Base-by-base conservation (phyloP, 2,329 filamentous ascomycete species). In the Colletotrichum filicis region DNA sequence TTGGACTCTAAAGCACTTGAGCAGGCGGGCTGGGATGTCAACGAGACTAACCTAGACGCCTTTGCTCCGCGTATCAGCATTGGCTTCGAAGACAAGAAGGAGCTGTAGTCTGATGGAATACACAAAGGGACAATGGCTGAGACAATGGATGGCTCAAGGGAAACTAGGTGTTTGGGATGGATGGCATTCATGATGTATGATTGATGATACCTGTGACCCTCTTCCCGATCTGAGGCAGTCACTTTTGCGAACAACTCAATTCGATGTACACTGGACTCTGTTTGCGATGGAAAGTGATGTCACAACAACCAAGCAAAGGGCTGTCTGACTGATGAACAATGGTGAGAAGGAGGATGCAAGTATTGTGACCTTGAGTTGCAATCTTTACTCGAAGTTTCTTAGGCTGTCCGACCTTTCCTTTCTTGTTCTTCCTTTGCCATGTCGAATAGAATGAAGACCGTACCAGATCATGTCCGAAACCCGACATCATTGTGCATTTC, bases 21-120 rank as follows among this genome's bases (percentile, higher is more conserved):
- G 52, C 35, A 57, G 32, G 62, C 52, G 14, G 62, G 62, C 16
- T 65, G 62, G 62, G 35, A 57, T 32, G 12, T 65, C 32, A 28
- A 37, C 1, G 62, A 57, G 24, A 4, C 32, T 32, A 65, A 57
- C 24, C 35, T 65, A 32, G 52, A 57, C 24, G 52, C 53, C 11
- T 65, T 65, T 57, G 62, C 62, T 16, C 62, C 62, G 2, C 62
- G 52, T 12, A 57, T 65, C 62, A 42, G 32, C 24, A 57, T 56
- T 16, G 52, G 32, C 22, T 37, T 30, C 24, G n/a, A 24, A 16
- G 24, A 24, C 32, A 65, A 65, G 32, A 65, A 65, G 32, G 24
- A 46, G 32, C 62, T 37, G 52, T 65, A 65, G 24, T 24, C 32
- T 7, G 24, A 11, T 26, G 16, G 32, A 14, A 16, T 9, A 1